Percentiles rank a stretch among this genome's conserved stretches.
Conservation (phyloP, 148 eudicot genomes). For the Cornus controversa region DNA sequence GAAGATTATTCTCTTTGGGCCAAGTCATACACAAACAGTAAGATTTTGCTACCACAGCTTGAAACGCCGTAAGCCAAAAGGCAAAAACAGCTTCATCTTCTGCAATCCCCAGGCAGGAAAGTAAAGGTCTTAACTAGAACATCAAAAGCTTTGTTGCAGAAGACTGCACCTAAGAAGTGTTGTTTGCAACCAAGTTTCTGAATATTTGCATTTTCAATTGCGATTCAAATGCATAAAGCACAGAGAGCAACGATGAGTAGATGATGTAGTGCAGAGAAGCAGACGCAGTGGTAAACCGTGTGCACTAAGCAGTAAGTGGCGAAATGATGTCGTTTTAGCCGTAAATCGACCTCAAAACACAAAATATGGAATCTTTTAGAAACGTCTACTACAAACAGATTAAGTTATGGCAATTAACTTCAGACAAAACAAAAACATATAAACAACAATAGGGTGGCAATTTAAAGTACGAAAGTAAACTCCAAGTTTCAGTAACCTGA, state of each 20-base stretch:
- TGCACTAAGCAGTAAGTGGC: conserved; percentile 26
- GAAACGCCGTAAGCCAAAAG: background rate
- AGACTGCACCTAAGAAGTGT: conserved; percentile 6
- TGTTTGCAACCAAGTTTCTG: background rate
- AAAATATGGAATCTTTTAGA: conserved; percentile 26
- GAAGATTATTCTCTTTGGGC: background rate
- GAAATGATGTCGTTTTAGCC: conserved; percentile 44
- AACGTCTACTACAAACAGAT: conserved; percentile 13
- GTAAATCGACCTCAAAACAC: conserved; percentile 40
- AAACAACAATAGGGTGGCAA: conserved; percentile 18
- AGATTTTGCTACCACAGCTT: background rate
- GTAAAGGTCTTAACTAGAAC: conserved; percentile 1
- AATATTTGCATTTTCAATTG: background rate
- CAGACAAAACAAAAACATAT: conserved; percentile 5
- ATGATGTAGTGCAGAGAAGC: conserved; percentile 16
- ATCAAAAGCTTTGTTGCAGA: conserved; percentile 20
- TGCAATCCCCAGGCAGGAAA: background rate
- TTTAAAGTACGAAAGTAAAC: conserved; percentile 36
- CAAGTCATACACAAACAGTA: background rate
- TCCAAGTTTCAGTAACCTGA: conserved; percentile 28
- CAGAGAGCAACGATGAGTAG: conserved; percentile 22
- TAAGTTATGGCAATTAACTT: background rate
- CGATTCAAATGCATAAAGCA: background rate
- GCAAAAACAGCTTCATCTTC: conserved; percentile 8
- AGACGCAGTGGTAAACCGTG: conserved; percentile 16